Base-by-base conservation (phyloP, 2,329 filamentous ascomycete species). In the Helminthosporium solani region DNA sequence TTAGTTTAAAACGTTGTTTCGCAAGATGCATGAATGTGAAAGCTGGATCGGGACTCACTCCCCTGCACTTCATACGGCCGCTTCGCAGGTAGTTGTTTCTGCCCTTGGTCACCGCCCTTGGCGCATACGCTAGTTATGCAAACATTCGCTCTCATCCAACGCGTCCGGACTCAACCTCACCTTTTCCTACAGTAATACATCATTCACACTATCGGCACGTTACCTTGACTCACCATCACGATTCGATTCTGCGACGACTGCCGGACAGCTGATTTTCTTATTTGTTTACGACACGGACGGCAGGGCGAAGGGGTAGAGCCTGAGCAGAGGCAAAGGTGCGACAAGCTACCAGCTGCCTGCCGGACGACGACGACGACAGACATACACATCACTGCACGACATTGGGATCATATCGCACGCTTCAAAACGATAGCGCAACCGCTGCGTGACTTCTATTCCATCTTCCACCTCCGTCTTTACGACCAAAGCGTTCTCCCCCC, bases 221-320 rank as follows among this genome's bases (percentile, higher is more conserved):
- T 47, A 47, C 46, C 47, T 49, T 28, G 39, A 27, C 40, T 19
- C 3, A 15, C 11, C 34, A 18, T 41, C 40, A 41, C 35, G 3
- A 40, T 54, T 54, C 35, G 34, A 36, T 55, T 54, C 49, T 51
- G 54, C 56, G 49, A 53, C 56, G 49, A 64, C 62, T 63, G 58
- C 57, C 45, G 59, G 56, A 25, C 62, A 63, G 60, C 55, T 48
- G 42, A 31, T 30, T 23, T 38, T 44, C 44, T 39, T 44, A 42
- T 56, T 56, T 50, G 42, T 50, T 50, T 49, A 50, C 23, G 15
- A 23, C 23, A 28, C 30, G 14, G 3, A 25, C 23, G 23, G 23
- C 23, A 9, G n/a, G n/a, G n/a, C n/a, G n/a, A n/a, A n/a, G n/a
- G n/a, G n/a, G n/a, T n/a, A n/a, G n/a, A n/a, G n/a, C n/a, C 35